Conservation (phyloP, 345 rosid genomes). For the Heritiera littoralis region DNA sequence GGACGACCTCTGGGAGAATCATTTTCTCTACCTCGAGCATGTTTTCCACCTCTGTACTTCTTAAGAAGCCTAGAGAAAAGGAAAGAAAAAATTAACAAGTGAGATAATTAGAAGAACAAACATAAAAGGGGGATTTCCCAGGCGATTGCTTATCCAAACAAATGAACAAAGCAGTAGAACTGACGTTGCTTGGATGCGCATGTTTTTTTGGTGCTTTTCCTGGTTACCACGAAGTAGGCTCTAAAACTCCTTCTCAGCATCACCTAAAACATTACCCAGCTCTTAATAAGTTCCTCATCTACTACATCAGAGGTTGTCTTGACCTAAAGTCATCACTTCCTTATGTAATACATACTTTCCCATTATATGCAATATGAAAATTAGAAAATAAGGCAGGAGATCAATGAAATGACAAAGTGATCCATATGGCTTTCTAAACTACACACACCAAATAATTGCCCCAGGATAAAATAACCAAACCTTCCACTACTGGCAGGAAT, state of each 20-base stretch:
- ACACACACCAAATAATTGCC: neutral
- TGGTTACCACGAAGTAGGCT: constrained; percentile 54
- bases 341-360: neutral
- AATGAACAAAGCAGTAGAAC: constrained; percentile 21
- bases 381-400: neutral
- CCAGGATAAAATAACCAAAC: neutral
- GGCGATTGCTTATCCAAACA: neutral
- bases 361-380: neutral
- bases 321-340: neutral
- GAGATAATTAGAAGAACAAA: neutral
- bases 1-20: constrained; percentile 53
- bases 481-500: neutral
- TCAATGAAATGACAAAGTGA: neutral
- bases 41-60: constrained; percentile 74
- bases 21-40: constrained; percentile 52
- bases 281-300: neutral
- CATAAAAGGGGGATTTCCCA: neutral
- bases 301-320: neutral
- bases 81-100: neutral
- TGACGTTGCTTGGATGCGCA: constrained; percentile 72
- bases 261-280: constrained; percentile 47
- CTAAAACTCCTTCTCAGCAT: constrained; percentile 89
- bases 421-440: neutral
- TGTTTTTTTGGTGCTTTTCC: constrained; percentile 50
- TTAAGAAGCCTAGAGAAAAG: constrained; percentile 34